Evolutionary conservation across 225 moss, liverwort and hornwort species (phyloP), one percentile per base, ranked within the genome.

Genomic region (Rhytidiadelphus loreus): DNA sequence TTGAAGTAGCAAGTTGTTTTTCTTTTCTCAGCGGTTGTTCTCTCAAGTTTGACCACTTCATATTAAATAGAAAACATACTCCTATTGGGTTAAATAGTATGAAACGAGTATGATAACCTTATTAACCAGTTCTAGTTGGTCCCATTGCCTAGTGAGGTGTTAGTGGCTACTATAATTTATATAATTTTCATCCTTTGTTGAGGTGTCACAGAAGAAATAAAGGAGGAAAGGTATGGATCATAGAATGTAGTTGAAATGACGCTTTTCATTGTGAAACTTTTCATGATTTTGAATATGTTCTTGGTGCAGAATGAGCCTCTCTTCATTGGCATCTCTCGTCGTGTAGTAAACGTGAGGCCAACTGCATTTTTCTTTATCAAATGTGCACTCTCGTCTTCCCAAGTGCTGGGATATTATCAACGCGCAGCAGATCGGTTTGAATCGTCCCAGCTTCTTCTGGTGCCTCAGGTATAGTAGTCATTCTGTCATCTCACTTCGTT

Each of bases 321-420:
- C 37, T 97, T 97, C 91, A 94, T 99, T 71, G 98, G 98, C 35
- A 91, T 96, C 77, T 95, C 98, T 64, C 96, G 96, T 14, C 97
- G 98, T 66, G 92, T 88, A 82, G 64, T 93, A 23, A 97, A 99
- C 70, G 95, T 93, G 53, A 94, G 98, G 70, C 97, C 98, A 25
- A 96, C 98, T 76, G 96, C 94, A 4, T 97, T 99, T 83, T 99
- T 97, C 91, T 95, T 96, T 62, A 77, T 97, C 87, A 97, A 89
- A 66, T 96, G 96, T 85, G 71, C 94, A 46, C 94, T 99, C 58
- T 85, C 96, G 83, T 93, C 96, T 60, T 65, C 89, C 41, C 82
- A 96, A 93, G 98, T 97, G 69, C 88, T 90, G 66, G 90, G 90
- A 63, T 61, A 88, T 46, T 99, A 99, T 84, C 84, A 59, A 46